Conservation (phyloP, 495 filamentous ascomycete species). For the Aspergillus diversus region DNA sequence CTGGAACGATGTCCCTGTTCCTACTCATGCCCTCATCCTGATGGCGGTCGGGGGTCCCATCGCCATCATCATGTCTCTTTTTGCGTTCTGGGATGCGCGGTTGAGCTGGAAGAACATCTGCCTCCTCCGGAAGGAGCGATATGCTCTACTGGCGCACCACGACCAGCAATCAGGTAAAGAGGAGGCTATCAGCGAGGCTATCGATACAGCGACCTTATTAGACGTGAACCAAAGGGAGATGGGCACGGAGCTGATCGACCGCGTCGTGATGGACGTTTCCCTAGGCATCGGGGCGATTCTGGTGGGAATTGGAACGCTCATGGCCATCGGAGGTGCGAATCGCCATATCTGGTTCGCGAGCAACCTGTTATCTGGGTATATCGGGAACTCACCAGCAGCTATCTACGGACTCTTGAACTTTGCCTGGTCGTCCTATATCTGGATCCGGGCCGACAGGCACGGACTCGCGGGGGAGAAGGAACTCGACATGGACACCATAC, state of each 20-base stretch:
- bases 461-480: slow-evolving; percentile 11
- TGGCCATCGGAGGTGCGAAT: slow-evolving; percentile 54
- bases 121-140: slow-evolving; percentile 42
- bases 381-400: slow-evolving; percentile 18
- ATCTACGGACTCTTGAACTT: slow-evolving; percentile 43
- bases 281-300: slow-evolving; percentile 50
- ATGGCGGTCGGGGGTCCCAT: slow-evolving; percentile 55
- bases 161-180: slow-evolving; percentile 3
- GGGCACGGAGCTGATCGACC: slow-evolving; percentile 44
- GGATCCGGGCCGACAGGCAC: slow-evolving; percentile 39
- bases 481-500: not conserved
- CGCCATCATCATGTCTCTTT: slow-evolving; percentile 47
- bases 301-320: slow-evolving; percentile 52
- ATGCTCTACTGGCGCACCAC: slow-evolving; percentile 6
- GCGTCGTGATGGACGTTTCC: slow-evolving; percentile 50
- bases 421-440: slow-evolving; percentile 46
- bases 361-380: slow-evolving; percentile 53
- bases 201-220: slow-evolving; percentile 21
- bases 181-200: slow-evolving; percentile 2
- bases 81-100: slow-evolving; percentile 44
- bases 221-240: slow-evolving; percentile 29
- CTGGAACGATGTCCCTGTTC: slow-evolving; percentile 54
- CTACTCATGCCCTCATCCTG: slow-evolving; percentile 45
- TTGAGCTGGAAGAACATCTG: slow-evolving; percentile 50
- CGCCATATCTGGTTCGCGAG: slow-evolving; percentile 43